Conservation (phyloP, 108 stramenopile genomes). For the Nitzschia inconspicua region DNA sequence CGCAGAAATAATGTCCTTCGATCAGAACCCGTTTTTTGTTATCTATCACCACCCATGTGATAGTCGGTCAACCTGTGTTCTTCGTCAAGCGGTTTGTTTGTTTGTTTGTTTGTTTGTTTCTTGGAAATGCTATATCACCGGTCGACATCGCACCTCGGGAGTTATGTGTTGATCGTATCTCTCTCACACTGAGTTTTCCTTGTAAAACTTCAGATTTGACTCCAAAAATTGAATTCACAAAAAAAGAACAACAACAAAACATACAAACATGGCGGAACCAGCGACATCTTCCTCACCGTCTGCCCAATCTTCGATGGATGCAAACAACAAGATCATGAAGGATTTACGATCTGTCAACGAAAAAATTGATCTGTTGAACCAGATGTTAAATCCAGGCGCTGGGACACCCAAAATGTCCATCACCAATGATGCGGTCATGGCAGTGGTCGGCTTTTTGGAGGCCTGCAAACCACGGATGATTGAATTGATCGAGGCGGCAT, state of each 20-base stretch:
- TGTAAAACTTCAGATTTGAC: no score
- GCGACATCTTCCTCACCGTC: background rate
- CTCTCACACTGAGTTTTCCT: no score
- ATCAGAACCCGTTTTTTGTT: no score
- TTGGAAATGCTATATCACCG: no score
- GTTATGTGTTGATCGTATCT: no score
- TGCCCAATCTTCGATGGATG: background rate
- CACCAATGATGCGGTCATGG: slow-evolving; percentile 51
- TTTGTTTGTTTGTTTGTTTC: no score
- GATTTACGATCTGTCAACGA: slow-evolving; percentile 63
- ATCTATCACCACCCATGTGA: no score
- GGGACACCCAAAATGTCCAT: slow-evolving; percentile 35
- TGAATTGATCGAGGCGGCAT: slow-evolving; percentile 70
- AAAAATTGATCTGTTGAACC: slow-evolving; percentile 67
- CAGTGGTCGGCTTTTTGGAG: slow-evolving; percentile 78
- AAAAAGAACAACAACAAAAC: background rate
- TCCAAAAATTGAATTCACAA: no score
- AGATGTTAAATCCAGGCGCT: slow-evolving; percentile 42
- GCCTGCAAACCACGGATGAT: slow-evolving; percentile 85
- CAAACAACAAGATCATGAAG: slow-evolving; percentile 58
- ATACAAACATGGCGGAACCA: background rate
- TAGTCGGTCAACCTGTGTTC: no score
- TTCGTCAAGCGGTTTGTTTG: no score
- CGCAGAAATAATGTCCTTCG: no score
- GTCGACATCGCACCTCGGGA: no score